These are phyloP conservation scores for Fagopyrum homotropicum DNA, from an alignment of 148 eudicot species.

Conservation along the genomic window DNA sequence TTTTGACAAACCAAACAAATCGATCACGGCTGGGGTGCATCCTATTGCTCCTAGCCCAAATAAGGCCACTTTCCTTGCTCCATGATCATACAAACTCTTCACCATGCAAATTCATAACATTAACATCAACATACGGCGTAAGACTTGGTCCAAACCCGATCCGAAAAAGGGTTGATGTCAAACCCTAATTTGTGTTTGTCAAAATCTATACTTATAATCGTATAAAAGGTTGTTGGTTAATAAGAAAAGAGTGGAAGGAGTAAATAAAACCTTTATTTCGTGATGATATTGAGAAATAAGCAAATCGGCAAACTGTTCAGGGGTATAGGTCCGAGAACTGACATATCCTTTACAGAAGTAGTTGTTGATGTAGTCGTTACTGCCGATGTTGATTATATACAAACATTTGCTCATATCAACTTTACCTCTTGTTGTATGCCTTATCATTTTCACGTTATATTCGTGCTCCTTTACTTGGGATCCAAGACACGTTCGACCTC, in stretches of 20 bases:
- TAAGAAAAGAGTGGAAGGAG: too few species aligned
- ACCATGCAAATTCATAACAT: not conserved
- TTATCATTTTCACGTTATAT: too few species aligned
- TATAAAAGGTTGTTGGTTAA: not conserved
- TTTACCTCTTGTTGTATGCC: too few species aligned
- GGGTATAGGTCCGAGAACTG: not conserved
- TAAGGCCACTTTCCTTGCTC: slow-evolving; percentile 51
- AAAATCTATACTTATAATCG: not conserved
- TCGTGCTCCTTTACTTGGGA: too few species aligned
- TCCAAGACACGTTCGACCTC: too few species aligned
- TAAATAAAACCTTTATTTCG: not conserved
- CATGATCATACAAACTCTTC: slow-evolving; percentile 35
- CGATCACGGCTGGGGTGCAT: slow-evolving; percentile 43
- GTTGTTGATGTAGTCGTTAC: slow-evolving; percentile 5
- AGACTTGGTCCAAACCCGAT: too few species aligned
- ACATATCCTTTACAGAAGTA: not conserved
- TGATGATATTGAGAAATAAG: not conserved
- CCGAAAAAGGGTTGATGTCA: not conserved
- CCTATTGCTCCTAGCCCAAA: slow-evolving; percentile 67
- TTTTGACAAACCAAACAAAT: slow-evolving; percentile 9
- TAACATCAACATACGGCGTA: too few species aligned
- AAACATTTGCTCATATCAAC: not conserved
- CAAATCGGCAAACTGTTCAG: not conserved
- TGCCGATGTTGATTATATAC: not conserved
- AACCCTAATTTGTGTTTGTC: not conserved